Evolutionary conservation across 2,329 filamentous ascomycete genomes (phyloP).

Genomic region (Aspergillus oerlinghausenensis): DNA sequence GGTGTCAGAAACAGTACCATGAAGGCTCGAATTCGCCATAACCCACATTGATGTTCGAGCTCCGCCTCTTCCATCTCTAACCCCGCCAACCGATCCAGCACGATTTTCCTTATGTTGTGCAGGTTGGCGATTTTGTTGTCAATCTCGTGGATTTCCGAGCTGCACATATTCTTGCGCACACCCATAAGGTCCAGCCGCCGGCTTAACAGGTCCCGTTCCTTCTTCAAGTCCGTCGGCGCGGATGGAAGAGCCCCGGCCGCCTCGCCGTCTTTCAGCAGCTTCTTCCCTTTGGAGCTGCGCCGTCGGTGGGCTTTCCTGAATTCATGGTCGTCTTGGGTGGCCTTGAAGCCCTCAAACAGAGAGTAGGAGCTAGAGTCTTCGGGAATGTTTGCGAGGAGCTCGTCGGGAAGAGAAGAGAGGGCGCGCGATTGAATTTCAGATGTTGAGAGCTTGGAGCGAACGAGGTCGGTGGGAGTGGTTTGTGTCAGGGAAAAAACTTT

Average conservation of each 20-base stretch:
- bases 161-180: slow-evolving; percentile 95
- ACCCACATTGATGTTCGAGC: slow-evolving; percentile 80
- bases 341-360: slow-evolving; percentile 94
- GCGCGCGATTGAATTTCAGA: slow-evolving; percentile 92
- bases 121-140: slow-evolving; percentile 95
- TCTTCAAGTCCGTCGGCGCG: slow-evolving; percentile 68
- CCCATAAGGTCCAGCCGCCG: slow-evolving; percentile 87
- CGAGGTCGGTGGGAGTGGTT: slow-evolving; percentile 87
- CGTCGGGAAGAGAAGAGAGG: slow-evolving; percentile 80
- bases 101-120: slow-evolving; percentile 85
- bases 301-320: slow-evolving; percentile 65
- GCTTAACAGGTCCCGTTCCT: slow-evolving; percentile 72
- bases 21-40: not conserved
- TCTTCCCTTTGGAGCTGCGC: slow-evolving; percentile 68
- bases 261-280: slow-evolving; percentile 61
- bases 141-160: slow-evolving; percentile 91
- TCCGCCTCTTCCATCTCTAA: slow-evolving; percentile 88
- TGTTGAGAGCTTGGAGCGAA: slow-evolving; percentile 85
- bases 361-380: slow-evolving; percentile 83
- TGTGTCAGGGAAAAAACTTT: slow-evolving; percentile 87
- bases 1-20: slow-evolving; percentile 2
- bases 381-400: slow-evolving; percentile 83
- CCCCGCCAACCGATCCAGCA: slow-evolving; percentile 77
- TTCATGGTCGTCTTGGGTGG: slow-evolving; percentile 61
- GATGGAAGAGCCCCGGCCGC: slow-evolving; percentile 56